Evolutionary conservation across 1,139 yeast species (phyloP), one percentile per base, ranked within the genome.

Genomic region (Magnusiomyces tetraspermus): DNA sequence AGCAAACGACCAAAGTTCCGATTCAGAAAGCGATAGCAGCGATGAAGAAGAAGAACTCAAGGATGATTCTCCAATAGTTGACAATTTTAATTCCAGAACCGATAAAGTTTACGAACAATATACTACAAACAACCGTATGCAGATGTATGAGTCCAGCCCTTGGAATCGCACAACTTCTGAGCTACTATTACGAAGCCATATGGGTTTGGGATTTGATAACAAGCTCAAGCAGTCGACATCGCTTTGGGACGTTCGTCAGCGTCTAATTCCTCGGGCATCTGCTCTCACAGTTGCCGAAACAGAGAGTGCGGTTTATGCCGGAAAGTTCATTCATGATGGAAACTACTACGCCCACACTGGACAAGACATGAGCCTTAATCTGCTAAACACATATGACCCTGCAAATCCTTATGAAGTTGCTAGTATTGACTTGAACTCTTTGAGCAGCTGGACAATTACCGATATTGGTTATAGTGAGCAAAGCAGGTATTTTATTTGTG

Each of bases 131-230:
- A 10, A n/a, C 40, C 11, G 40, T 10, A 10, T 36, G 15, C 15
- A 36, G 6, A 5, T 17, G 6, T 36, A 36, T n/a, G 40, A 36
- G 15, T 5, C 8, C 40, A 36, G 17, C 8, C 15, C 40, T 13
- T 36, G 40, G 40, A 10, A 36, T 5, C 40, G 19, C 40, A 10
- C 19, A 10, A 36, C 40, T 5, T 36, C 40, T 31, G 48, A 31
- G 30, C 48, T 46, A n/a, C 30, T 46, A 8, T 15, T 46, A 10
- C 40, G 48, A 5, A n/a, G 33, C 11, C 26, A 21, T 3, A 6
- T 46, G 19, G 48, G 48, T 4, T 30, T 46, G 2, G 48, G 48
- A 3, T 46, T 41, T 10, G 24, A 31, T 15, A 21, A n/a, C 30
- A 5, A n/a, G 21, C 21, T 33, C 8, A 5, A 24, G 3, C 41